Evolutionary conservation across 805 yeast species (phyloP).

Genomic region (Clavispora fructus): DNA sequence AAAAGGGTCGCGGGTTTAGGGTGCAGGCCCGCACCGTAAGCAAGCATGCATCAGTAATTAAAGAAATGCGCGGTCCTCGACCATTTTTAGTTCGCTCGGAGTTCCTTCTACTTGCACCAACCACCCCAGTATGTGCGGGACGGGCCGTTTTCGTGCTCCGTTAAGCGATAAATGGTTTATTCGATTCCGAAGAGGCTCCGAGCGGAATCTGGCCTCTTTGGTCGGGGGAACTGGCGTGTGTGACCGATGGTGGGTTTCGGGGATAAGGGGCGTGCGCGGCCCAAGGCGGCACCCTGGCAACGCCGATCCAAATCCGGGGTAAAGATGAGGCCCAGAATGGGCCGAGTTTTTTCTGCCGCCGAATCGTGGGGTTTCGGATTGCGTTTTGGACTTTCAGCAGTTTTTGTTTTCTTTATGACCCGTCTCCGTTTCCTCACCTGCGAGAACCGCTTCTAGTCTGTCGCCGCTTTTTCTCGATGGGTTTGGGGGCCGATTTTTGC

Average conservation of each 20-base stretch:
- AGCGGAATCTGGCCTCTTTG: too few species aligned
- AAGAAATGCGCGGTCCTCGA: neutral
- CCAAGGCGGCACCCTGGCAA: neutral
- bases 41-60: neutral
- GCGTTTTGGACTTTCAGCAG: neutral
- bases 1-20: neutral
- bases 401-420: too few species aligned
- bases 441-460: too few species aligned
- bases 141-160: too few species aligned
- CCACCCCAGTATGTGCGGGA: too few species aligned
- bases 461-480: too few species aligned
- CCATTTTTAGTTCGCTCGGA: neutral
- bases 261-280: neutral
- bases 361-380: neutral
- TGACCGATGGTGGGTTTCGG: too few species aligned
- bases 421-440: too few species aligned
- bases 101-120: neutral
- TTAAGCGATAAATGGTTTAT: too few species aligned
- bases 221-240: too few species aligned
- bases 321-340: neutral
- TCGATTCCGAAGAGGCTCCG: too few species aligned
- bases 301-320: constrained; percentile 1
- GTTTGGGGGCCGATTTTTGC: too few species aligned
- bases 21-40: neutral
- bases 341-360: neutral